Conservation (phyloP, 352 stramenopile species). For the Globisporangium nagaii region DNA sequence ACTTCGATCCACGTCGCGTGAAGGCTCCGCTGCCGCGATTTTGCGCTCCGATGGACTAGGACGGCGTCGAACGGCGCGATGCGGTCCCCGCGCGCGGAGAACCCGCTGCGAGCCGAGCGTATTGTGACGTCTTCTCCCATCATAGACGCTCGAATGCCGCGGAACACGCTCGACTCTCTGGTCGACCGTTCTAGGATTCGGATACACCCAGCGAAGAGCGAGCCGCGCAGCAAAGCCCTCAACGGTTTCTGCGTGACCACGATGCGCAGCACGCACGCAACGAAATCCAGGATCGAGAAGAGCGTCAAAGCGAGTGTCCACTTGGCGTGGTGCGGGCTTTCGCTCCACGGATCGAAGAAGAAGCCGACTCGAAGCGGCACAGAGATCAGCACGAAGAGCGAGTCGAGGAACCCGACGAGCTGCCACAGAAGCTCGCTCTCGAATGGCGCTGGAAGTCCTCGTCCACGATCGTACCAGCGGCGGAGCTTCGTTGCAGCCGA, state of each 20-base stretch:
- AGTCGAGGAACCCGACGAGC: constrained; percentile 17
- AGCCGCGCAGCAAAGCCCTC: background rate
- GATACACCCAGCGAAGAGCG: background rate
- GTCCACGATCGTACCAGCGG: background rate
- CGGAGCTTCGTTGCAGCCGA: background rate
- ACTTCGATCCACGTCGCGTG: background rate
- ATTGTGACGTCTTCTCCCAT: constrained; percentile 1
- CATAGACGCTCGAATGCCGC: background rate
- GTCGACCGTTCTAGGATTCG: background rate
- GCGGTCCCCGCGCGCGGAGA: constrained; percentile 9
- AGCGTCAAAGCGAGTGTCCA: constrained; percentile 21
- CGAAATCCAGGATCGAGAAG: constrained; percentile 20
- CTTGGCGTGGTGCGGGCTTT: background rate
- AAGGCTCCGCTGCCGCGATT: background rate
- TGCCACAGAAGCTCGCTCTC: background rate
- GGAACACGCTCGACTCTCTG: constrained; percentile 7
- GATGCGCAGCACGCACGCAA: constrained; percentile 8
- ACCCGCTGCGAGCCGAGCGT: constrained; percentile 5
- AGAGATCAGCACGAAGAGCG: constrained; percentile 21
- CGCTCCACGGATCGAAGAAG: constrained; percentile 35
- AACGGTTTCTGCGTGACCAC: background rate
- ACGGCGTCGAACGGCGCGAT: constrained; percentile 11
- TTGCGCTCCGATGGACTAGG: constrained; percentile 1
- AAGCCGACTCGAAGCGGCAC: constrained; percentile 32
- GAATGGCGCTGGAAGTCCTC: background rate